Conservation (phyloP, 495 filamentous ascomycete species). For the Tirmania nivea region DNA sequence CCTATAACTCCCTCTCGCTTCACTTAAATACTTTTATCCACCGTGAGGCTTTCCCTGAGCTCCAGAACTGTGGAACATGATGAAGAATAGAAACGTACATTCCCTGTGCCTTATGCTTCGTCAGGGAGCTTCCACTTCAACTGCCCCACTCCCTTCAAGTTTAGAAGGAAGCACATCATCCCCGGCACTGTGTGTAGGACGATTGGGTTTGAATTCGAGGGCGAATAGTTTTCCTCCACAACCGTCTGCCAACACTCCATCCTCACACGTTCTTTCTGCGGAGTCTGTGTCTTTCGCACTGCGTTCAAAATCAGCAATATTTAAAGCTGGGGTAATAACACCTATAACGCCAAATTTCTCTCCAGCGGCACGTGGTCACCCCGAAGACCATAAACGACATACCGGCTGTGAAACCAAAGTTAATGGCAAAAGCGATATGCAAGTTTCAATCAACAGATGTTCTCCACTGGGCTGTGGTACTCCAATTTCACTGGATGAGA, state of each 20-base stretch:
- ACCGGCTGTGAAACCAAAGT: conserved; percentile 2
- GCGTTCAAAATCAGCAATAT: background rate
- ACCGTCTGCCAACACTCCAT: too few relatives aligned
- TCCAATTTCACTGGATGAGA: conserved; percentile 7
- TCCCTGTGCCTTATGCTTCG: background rate
- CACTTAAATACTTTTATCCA: too few relatives aligned
- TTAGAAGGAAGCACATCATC: background rate
- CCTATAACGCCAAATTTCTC: conserved; percentile 2
- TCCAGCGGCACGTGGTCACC: background rate
- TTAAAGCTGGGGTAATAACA: conserved; percentile 2
- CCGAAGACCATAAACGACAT: conserved; percentile 2
- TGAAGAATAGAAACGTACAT: background rate
- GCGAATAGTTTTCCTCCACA: too few relatives aligned
- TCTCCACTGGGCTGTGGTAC: conserved; percentile 2
- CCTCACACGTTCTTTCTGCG: background rate
- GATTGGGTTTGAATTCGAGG: too few relatives aligned
- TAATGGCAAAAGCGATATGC: conserved; percentile 9
- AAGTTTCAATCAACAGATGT: conserved; percentile 11
- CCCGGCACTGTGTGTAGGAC: too few relatives aligned
- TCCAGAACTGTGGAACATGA: background rate
- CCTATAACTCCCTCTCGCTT: too few relatives aligned
- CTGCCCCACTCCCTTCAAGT: background rate
- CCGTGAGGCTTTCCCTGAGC: too few relatives aligned
- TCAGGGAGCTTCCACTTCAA: background rate
- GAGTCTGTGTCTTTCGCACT: background rate